Evolutionary conservation across 1,139 yeast species (phyloP).

Genomic region (Sugiyamaella novakii): DNA sequence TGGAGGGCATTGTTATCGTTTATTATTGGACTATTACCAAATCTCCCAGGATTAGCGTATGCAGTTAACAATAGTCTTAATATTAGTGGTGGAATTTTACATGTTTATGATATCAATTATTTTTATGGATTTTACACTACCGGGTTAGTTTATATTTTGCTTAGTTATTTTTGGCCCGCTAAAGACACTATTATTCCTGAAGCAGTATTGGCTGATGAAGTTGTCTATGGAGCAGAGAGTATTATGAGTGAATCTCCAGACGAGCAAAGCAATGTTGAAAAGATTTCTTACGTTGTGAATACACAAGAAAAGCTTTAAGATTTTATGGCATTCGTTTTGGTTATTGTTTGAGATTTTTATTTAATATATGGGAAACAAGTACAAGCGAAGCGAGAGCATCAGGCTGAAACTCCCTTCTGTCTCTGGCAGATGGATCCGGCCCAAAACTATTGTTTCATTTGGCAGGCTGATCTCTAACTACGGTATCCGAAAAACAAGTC

Average conservation of each 20-base stretch:
- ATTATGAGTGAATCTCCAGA: conserved; percentile 1
- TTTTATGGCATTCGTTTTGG: not conserved
- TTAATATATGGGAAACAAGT: too few relatives aligned
- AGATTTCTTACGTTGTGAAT: conserved; percentile 2
- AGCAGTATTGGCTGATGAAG: conserved; percentile 18
- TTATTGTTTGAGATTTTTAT: not conserved
- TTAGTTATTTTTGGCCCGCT: conserved; percentile 25
- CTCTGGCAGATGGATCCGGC: too few relatives aligned
- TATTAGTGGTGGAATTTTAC: conserved; percentile 36
- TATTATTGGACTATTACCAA: conserved; percentile 47
- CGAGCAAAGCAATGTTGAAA: conserved; percentile 6
- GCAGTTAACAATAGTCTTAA: conserved; percentile 41
- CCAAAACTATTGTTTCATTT: too few relatives aligned
- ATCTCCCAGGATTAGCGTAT: conserved; percentile 48
- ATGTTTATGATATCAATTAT: conserved; percentile 43
- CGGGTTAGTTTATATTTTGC: conserved; percentile 30
- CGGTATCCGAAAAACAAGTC: too few relatives aligned
- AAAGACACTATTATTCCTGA: conserved; percentile 18
- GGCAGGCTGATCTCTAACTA: too few relatives aligned
- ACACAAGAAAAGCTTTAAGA: conserved; percentile 4
- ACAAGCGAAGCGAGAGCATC: too few relatives aligned
- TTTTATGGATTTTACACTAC: conserved; percentile 40
- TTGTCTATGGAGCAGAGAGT: conserved; percentile 12
- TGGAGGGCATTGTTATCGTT: conserved; percentile 49
- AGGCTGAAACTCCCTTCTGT: too few relatives aligned